A percentile compares a stretch with the other conserved stretches of the same genome.
phyloP scores from a whole-genome alignment of 805 yeast genomes.

The Yarrowia porcina region DNA sequence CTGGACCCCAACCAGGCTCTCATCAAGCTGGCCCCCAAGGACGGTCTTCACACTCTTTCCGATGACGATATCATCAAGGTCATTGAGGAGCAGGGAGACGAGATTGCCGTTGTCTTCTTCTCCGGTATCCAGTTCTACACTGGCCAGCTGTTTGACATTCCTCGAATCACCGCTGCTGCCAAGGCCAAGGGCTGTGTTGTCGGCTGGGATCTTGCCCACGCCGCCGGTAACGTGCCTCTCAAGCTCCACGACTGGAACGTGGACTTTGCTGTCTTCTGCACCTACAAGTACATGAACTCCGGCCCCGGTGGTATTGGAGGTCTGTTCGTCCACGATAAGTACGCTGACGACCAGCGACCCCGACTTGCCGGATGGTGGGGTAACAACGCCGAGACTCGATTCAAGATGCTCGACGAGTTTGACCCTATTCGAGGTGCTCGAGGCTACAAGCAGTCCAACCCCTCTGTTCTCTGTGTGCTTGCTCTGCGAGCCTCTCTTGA shows the following conservation, averaged over 20 bases:
- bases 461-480: slow-evolving; percentile 81
- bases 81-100: slow-evolving; percentile 55
- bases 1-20: slow-evolving; percentile 52
- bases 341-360: slow-evolving; percentile 44
- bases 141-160: slow-evolving; percentile 81
- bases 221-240: slow-evolving; percentile 80
- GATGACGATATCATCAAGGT: slow-evolving; percentile 60
- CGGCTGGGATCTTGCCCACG: slow-evolving; percentile 97
- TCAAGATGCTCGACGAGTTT: slow-evolving; percentile 73
- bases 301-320: slow-evolving; percentile 97
- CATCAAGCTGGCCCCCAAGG: slow-evolving; percentile 61
- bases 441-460: slow-evolving; percentile 87
- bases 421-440: slow-evolving; percentile 82
- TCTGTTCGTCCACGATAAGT: slow-evolving; percentile 64
- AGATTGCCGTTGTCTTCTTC: slow-evolving; percentile 69
- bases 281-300: slow-evolving; percentile 83
- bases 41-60: slow-evolving; percentile 53
- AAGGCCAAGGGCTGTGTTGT: slow-evolving; percentile 50
- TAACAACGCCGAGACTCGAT: slow-evolving; percentile 64
- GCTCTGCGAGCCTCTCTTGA: slow-evolving; percentile 65
- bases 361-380: slow-evolving; percentile 99
- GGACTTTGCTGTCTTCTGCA: slow-evolving; percentile 94
- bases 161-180: slow-evolving; percentile 61
- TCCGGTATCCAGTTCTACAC: slow-evolving; percentile 92
- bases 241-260: slow-evolving; percentile 82